Evolutionary conservation across 2,329 filamentous ascomycete species (phyloP), one percentile per base, ranked within the genome.

Genomic region (Hyphodiscus sp.): DNA sequence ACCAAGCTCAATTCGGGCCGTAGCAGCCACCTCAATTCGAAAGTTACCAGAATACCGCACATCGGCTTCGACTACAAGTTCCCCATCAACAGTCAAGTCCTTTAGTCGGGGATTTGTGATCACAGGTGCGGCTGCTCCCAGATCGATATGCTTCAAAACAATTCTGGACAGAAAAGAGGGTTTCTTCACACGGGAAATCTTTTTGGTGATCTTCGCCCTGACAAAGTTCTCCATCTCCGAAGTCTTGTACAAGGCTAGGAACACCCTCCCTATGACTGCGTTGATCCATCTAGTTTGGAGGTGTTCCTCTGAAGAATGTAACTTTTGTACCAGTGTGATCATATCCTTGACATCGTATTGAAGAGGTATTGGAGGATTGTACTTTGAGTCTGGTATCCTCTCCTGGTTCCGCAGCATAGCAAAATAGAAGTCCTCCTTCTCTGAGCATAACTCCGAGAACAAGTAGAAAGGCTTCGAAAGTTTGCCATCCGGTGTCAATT

Each of bases 341-440:
- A 97, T 88, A 71, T 95, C 85, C 65, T 87, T 86, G 16, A 90
- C 82, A 29, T 95, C 87, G 63, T 95, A 95, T 15, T 84, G 78
- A 58, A 89, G 80, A 10, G 88, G 86, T 50, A 78, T 77, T 0
- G 91, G 90, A 1, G 83, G 79, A 19, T 76, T 74, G 51, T 78
- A 74, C 20, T 75, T 74, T 2, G 75, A 73, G 41, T 78, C 76
- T 53, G 82, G 76, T 16, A 80, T 79, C 63, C 86, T 83, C 61
- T 91, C 85, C 67, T 95, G 88, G 59, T 91, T 95, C 63, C 85
- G 84, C 41, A 99, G 76, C 62, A 99, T 76, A 13, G 92, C 88
- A 70, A 96, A 92, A 69, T 99, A 99, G 71, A 99, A 97, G 68
- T 99, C 94, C 70, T 99, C 94, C 70, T 99, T 99, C 46, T 94